phyloP scores from a whole-genome alignment of 2,329 filamentous ascomycete species.

The Alternaria sp. region DNA sequence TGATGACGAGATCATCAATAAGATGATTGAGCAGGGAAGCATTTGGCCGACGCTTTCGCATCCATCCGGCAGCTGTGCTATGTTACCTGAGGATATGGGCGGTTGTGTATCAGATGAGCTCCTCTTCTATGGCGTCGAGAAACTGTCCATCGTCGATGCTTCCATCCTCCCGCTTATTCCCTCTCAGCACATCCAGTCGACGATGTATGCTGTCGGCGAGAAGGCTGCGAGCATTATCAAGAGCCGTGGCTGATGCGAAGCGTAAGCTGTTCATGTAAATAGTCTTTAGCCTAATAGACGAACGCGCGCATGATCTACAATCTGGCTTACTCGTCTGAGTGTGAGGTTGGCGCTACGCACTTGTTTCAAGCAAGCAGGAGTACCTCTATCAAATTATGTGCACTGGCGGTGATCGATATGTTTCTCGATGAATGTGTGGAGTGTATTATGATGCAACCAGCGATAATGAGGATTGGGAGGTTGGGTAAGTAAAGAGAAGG shows the following conservation, averaged over 20 bases:
- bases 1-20: constrained; percentile 36
- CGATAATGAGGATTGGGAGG: neutral
- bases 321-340: neutral
- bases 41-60: constrained; percentile 34
- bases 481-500: neutral
- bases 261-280: neutral
- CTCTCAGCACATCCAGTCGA: constrained; percentile 40
- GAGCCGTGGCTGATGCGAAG: constrained; percentile 14
- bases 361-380: neutral
- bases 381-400: neutral
- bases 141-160: constrained; percentile 39
- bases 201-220: constrained; percentile 43
- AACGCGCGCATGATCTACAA: neutral
- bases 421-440: neutral
- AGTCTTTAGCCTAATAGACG: neutral
- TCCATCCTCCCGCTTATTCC: constrained; percentile 42
- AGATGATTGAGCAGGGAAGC: constrained; percentile 17
- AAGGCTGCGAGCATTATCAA: constrained; percentile 44
- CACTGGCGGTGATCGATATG: neutral
- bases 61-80: constrained; percentile 37
- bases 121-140: constrained; percentile 37
- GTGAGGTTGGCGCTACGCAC: neutral
- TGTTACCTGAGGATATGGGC: constrained; percentile 42
- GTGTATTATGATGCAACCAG: neutral
- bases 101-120: constrained; percentile 37